Base-by-base conservation (phyloP, 106 monocot genomes). In the Dendrobium officinale region DNA sequence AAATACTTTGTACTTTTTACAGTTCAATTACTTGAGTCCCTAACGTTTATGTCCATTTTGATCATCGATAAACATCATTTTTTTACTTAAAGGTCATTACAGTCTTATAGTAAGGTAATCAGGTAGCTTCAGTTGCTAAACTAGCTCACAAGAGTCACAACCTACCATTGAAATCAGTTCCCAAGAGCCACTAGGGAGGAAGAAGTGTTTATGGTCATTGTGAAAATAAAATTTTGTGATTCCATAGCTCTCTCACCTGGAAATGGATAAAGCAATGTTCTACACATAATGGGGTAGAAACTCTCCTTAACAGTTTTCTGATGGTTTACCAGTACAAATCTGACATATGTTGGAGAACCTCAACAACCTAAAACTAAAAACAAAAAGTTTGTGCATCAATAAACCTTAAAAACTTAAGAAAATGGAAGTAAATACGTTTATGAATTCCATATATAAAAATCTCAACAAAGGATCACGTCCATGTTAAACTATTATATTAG, bases 311-410 rank as follows among this genome's bases (percentile, higher is more conserved):
- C 0, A 24, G 7, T 6, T 66, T 66, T 66, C 64, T 66, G 64
- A 66, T 66, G 64, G 51, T 51, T 51, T 13, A 51, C 51, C 51
- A 70, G 33, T 33, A 70, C 15, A 37, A 16, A 70, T 37, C 37
- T 70, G 37, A 70, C 70, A 70, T 67, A 67, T 33, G 37, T 37
- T 37, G 15, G 26, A 27, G 64, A 33, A 33, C 3, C 33, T 33
- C 9, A 33, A 70, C 37, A 70, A 70, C 33, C 37, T 70, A 70
- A 70, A 70, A 70, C 37, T 70, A 70, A 70, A 70, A 33, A 37
- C 70, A 15, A 22, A 5, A 40, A 16, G 37, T 67, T 67, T 67
- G 27, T 19, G 9, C 16, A 54, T 8, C 11, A 27, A 41, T 29
- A 55, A 74, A 15, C 43, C 74, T 44, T 74, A 74, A 2, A 24